Conservation (phyloP, 2,329 filamentous ascomycete genomes). For the Sarocladium kiliense region DNA sequence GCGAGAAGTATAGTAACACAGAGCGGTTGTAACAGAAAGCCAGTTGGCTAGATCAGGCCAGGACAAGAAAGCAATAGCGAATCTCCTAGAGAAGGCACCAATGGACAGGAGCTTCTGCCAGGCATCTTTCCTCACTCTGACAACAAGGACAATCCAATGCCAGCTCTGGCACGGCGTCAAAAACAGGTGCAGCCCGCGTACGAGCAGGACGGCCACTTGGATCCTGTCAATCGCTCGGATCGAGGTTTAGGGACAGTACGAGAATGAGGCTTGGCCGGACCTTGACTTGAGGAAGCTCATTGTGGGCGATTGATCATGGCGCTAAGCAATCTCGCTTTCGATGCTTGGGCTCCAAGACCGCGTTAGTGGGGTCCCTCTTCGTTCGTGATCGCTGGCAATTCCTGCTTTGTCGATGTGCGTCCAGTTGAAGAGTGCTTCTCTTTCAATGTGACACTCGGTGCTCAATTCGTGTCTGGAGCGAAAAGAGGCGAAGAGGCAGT, state of each 20-base stretch:
- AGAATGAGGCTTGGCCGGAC: conserved; percentile 16
- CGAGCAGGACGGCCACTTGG: background rate
- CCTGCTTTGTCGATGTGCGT: background rate
- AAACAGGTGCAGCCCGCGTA: background rate
- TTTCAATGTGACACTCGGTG: background rate
- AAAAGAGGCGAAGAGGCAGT: background rate
- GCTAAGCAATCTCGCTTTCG: conserved; percentile 12
- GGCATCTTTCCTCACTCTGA: background rate
- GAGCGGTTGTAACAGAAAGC: background rate
- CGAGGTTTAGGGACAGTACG: background rate
- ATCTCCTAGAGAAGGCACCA: background rate
- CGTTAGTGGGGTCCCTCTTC: background rate
- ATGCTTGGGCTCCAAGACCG: background rate
- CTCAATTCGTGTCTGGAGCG: conserved; percentile 1
- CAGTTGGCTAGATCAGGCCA: too few relatives aligned
- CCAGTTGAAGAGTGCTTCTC: background rate
- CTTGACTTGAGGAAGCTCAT: conserved; percentile 42
- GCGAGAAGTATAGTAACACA: background rate
- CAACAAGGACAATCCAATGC: background rate
- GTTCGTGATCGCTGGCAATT: background rate
- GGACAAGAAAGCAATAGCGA: background rate
- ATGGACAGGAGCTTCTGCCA: background rate
- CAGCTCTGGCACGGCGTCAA: background rate
- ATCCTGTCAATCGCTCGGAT: background rate
- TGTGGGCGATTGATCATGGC: conserved; percentile 29